Conservation (phyloP, 2,329 filamentous ascomycete genomes). For the Blumeria graminis region DNA sequence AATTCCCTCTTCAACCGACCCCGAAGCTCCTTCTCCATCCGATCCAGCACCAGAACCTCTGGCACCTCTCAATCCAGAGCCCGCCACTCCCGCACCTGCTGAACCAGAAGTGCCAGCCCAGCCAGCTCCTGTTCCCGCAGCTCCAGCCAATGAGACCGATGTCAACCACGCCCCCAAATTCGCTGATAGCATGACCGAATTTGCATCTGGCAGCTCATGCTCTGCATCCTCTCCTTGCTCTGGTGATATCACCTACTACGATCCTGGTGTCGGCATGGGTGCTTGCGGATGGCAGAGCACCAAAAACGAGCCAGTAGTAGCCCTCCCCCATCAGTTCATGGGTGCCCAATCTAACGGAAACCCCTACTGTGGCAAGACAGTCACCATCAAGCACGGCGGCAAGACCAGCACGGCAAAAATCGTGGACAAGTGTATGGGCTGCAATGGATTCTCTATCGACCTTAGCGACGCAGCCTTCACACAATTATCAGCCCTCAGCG, state of each 20-base stretch:
- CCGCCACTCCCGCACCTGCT: conserved; percentile 3
- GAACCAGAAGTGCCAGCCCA: conserved; percentile 3
- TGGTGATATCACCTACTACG: conserved; percentile 56
- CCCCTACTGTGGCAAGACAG: conserved; percentile 42
- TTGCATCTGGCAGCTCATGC: conserved; percentile 9
- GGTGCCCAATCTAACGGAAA: conserved; percentile 38
- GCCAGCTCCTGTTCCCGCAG: conserved; percentile 3
- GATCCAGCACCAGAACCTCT: background rate
- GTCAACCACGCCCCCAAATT: conserved; percentile 6
- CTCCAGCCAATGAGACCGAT: conserved; percentile 5
- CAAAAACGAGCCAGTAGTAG: conserved; percentile 39
- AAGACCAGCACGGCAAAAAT: conserved; percentile 32
- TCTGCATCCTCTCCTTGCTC: conserved; percentile 18
- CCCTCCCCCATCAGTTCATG: conserved; percentile 42
- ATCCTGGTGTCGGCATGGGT: conserved; percentile 37
- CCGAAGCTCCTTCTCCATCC: conserved; percentile 4
- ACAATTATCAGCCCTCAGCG: conserved; percentile 23
- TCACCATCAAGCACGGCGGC: conserved; percentile 40
- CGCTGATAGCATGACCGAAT: too few species aligned
- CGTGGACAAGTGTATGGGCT: conserved; percentile 56
- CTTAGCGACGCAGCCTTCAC: conserved; percentile 30
- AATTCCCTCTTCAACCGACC: conserved; percentile 8
- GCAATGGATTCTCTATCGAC: conserved; percentile 30
- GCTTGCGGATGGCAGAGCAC: conserved; percentile 40
- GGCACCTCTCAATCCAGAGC: background rate